Evolutionary conservation across 164 flowering plant species (phyloP).

Genomic region (grape (Vitis vinifera)): DNA sequence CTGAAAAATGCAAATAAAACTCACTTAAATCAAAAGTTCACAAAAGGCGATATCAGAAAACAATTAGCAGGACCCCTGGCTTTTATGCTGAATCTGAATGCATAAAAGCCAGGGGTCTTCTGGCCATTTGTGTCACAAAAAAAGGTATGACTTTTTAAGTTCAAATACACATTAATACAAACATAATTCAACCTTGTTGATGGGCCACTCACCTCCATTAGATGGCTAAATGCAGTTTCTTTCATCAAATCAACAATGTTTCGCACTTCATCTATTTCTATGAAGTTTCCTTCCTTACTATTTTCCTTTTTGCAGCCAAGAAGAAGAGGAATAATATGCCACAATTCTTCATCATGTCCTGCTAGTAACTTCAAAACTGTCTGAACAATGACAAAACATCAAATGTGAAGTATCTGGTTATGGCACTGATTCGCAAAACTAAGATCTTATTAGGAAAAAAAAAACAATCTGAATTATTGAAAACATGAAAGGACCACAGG

Average conservation of each 20-base stretch:
- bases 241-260: slow-evolving; percentile 44
- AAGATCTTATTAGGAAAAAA: background rate
- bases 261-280: slow-evolving; percentile 26
- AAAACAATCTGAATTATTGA: too few species aligned
- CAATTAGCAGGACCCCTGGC: background rate
- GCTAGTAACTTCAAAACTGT: slow-evolving; percentile 69
- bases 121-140: background rate
- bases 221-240: slow-evolving; percentile 82
- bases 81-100: background rate
- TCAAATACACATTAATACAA: background rate
- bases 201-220: slow-evolving; percentile 75
- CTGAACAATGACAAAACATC: slow-evolving; percentile 29
- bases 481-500: too few species aligned
- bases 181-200: slow-evolving; percentile 3
- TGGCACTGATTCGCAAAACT: background rate
- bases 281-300: slow-evolving; percentile 30
- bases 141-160: background rate
- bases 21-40: slow-evolving; percentile 1
- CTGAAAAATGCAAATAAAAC: slow-evolving; percentile 39
- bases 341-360: slow-evolving; percentile 67
- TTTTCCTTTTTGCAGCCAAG: slow-evolving; percentile 55
- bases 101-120: background rate
- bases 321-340: slow-evolving; percentile 56
- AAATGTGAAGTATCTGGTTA: background rate
- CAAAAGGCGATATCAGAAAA: background rate